Percentiles rank a stretch among this genome's conserved stretches.
These are phyloP conservation scores for Candida tammaniensis DNA, from an alignment of 805 yeast species.

Conservation along the genomic window DNA sequence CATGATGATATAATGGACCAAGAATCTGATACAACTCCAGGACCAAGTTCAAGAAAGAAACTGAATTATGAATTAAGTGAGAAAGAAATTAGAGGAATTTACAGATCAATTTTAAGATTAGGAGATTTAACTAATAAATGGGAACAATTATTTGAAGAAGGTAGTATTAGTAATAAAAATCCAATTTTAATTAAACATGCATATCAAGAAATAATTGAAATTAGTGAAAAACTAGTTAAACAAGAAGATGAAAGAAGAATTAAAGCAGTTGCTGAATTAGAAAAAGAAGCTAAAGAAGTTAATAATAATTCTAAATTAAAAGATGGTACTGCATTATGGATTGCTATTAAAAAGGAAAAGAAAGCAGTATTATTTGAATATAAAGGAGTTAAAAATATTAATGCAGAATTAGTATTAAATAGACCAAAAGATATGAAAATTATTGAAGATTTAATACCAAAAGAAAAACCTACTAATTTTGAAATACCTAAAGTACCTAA, in stretches of 20 bases:
- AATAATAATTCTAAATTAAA: constrained; percentile 36
- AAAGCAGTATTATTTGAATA: constrained; percentile 88
- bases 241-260: constrained; percentile 65
- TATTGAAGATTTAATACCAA: constrained; percentile 51
- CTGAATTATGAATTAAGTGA: constrained; percentile 63
- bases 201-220: constrained; percentile 66
- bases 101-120: constrained; percentile 73
- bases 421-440: constrained; percentile 84
- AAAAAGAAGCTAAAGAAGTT: constrained; percentile 46
- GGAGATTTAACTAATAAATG: constrained; percentile 78
- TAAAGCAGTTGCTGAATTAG: constrained; percentile 54
- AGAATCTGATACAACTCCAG: constrained; percentile 39
- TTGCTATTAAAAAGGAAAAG: constrained; percentile 74
- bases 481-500: constrained; percentile 63
- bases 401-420: constrained; percentile 81
- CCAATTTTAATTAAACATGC: constrained; percentile 74
- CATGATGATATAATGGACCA: constrained; percentile 31
- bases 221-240: constrained; percentile 58
- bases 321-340: constrained; percentile 49
- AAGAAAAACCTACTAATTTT: constrained; percentile 58
- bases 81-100: constrained; percentile 80
- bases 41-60: constrained; percentile 18
- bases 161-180: constrained; percentile 80
- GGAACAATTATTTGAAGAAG: constrained; percentile 87
- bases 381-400: constrained; percentile 80